Evolutionary conservation across 345 rosid genomes (phyloP).

Genomic region (Corchorus olitorius): DNA sequence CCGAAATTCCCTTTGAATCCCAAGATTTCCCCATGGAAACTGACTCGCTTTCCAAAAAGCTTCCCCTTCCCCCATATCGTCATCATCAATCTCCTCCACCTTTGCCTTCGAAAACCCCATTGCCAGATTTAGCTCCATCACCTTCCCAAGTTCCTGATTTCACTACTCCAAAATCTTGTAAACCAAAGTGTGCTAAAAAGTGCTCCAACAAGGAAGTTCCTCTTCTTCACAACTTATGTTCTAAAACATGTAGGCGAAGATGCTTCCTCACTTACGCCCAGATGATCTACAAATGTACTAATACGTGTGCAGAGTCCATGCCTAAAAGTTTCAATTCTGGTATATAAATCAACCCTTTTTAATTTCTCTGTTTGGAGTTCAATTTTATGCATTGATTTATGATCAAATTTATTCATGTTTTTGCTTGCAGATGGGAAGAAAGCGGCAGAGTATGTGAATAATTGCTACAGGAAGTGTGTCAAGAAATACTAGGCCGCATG

Average conservation of each 20-base stretch:
- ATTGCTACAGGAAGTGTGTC: background rate
- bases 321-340: conserved; percentile 8
- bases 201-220: background rate
- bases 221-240: background rate
- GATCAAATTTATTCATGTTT: background rate
- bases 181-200: background rate
- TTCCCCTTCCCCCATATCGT: background rate
- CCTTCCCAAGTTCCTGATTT: no score
- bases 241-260: background rate
- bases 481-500: background rate
- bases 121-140: no score
- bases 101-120: no score
- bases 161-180: background rate
- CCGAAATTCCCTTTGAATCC: background rate
- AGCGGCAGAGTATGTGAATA: background rate
- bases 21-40: background rate
- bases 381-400: background rate
- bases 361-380: background rate
- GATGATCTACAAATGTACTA: background rate
- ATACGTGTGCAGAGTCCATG: background rate
- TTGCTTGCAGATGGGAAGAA: background rate
- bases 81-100: background rate
- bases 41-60: background rate
- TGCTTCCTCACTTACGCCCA: background rate
- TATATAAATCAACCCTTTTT: background rate